A percentile compares a stretch with the other conserved stretches of the same genome.
Evolutionary conservation across 495 filamentous ascomycete species (phyloP).

Genomic region (Neurospora africana): DNA sequence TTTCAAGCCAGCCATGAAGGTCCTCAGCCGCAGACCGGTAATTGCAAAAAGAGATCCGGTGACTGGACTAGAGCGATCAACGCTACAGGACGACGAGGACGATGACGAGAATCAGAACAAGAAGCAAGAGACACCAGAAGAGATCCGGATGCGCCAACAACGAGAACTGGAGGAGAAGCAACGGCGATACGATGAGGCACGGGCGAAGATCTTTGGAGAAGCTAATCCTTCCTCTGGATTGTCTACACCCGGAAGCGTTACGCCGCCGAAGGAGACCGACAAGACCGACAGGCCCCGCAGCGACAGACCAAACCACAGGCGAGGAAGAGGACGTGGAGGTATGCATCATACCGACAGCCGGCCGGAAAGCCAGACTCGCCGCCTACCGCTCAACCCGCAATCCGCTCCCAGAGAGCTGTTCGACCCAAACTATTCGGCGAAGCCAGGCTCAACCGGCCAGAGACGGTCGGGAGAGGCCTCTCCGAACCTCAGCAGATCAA

Average conservation of each 20-base stretch:
- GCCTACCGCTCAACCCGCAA: slow-evolving; percentile 12
- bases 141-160: slow-evolving; percentile 61
- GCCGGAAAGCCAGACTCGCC: slow-evolving; percentile 13
- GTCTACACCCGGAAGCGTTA: slow-evolving; percentile 43
- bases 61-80: slow-evolving; percentile 45
- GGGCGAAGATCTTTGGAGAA: slow-evolving; percentile 72
- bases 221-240: slow-evolving; percentile 42
- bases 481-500: slow-evolving; percentile 30
- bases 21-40: slow-evolving; percentile 73
- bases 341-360: slow-evolving; percentile 8
- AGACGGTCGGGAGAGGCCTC: slow-evolving; percentile 44
- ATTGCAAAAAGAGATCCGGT: slow-evolving; percentile 37
- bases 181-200: slow-evolving; percentile 73
- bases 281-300: slow-evolving; percentile 18
- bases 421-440: slow-evolving; percentile 61
- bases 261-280: slow-evolving; percentile 45
- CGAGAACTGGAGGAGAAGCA: slow-evolving; percentile 78
- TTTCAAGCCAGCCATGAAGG: slow-evolving; percentile 73
- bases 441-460: slow-evolving; percentile 41
- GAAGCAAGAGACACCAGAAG: slow-evolving; percentile 55
- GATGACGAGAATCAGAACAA: slow-evolving; percentile 51
- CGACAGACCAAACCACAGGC: slow-evolving; percentile 8
- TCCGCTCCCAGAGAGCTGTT: slow-evolving; percentile 43
- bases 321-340: not conserved
- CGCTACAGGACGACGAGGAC: slow-evolving; percentile 48